Base-by-base conservation (phyloP, 306 rosid genomes). In the Quercus bicolor region DNA sequence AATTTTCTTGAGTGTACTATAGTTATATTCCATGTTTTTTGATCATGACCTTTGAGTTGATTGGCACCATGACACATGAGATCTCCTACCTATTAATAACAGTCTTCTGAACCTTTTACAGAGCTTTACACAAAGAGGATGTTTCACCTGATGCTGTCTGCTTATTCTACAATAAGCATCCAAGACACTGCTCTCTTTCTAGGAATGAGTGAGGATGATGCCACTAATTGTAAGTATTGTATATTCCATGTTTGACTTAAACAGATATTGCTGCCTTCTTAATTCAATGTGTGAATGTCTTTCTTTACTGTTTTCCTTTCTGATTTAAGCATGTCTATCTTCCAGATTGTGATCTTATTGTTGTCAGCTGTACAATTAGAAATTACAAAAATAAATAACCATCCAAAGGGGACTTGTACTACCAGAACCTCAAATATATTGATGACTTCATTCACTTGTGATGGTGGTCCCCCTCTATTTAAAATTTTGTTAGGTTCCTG, bases 141-240 rank as follows among this genome's bases (percentile, higher is more conserved):
- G 89, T 96, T 93, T 90, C 93, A 90, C 90, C 85, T 96, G 77
- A 84, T 96, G 80, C 84, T 81, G 81, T 89, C 96, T 77, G 99
- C 98, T 29, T 96, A 96, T 88, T 96, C 99, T 59, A 93, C 98
- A 19, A 91, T 96, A 87, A 86, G 93, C 84, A 69, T 96, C 82
- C 87, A 84, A 43, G 94, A 96, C 75, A 52, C 93, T 59, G 97
- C 98, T 82, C 82, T 85, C 85, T 96, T 91, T 84, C 73, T 95
- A 71, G 98, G 97, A 60, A 95, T 89, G 99, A 90, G 61, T 0
- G 90, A 88, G 82, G 96, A 87, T 10, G 88, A 85, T 80, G 92
- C 92, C 60, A 89, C 83, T 80, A 90, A 78, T 68, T 93, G 98
- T 94, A 85, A 94, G 97, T 73, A 77, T 66, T 15, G 81, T 73